Percentiles rank a stretch among this genome's conserved stretches.
Evolutionary conservation across 2,329 filamentous ascomycete species (phyloP).

Genomic region (Lomentospora prolificans): DNA sequence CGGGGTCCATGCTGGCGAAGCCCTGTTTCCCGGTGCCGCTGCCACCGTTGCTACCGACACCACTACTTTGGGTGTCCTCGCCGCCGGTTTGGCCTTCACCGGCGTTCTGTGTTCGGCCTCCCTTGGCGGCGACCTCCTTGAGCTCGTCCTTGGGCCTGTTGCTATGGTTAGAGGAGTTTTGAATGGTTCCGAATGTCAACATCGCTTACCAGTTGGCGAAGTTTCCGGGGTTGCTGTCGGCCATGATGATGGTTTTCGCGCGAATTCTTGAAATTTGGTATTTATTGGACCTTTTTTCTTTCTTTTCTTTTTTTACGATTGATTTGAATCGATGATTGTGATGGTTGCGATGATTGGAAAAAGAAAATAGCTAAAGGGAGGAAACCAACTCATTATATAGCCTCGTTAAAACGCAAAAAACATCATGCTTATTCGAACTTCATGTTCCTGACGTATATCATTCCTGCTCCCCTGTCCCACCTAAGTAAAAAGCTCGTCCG

Average conservation of each 20-base stretch:
- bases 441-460: no score
- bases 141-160: slow-evolving; percentile 2
- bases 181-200: neutral
- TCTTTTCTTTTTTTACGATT: neutral
- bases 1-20: slow-evolving; percentile 8
- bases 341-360: no score
- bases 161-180: neutral
- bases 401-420: no score
- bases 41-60: neutral
- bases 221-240: slow-evolving; percentile 8
- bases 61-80: neutral
- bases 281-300: neutral
- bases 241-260: slow-evolving; percentile 1
- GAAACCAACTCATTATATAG: no score
- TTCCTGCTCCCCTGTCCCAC: no score
- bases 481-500: no score
- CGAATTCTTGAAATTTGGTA: no score
- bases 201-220: slow-evolving; percentile 8
- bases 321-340: no score
- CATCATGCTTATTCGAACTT: no score
- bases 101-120: neutral
- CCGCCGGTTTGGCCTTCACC: neutral
- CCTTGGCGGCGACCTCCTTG: slow-evolving; percentile 1
- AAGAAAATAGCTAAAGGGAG: no score
- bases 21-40: neutral